phyloP scores from a whole-genome alignment of 768 basidiomycete species.

The Russula earlei region DNA sequence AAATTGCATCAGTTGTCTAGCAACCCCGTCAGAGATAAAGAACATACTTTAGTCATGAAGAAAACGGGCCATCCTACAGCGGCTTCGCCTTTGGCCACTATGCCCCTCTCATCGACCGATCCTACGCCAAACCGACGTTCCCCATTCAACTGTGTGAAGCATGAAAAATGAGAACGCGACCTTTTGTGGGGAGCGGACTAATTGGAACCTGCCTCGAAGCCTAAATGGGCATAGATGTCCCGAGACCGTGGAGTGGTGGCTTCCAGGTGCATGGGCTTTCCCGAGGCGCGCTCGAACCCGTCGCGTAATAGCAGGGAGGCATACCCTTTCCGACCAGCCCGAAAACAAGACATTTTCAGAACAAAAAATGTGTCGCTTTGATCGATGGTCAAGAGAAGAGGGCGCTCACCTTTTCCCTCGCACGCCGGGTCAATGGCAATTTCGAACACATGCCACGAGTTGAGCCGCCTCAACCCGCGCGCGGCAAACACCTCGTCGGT shows the following conservation, averaged over 20 bases:
- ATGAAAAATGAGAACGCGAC: too few species aligned
- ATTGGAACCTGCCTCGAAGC: conserved; percentile 18
- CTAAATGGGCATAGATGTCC: conserved; percentile 21
- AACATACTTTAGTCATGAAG: conserved; percentile 18
- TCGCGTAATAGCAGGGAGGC: conserved; percentile 18
- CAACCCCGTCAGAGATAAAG: not conserved
- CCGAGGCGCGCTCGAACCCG: conserved; percentile 16
- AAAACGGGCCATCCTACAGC: conserved; percentile 14
- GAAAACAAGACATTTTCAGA: too few species aligned
- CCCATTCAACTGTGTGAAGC: not conserved
- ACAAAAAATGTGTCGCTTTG: too few species aligned
- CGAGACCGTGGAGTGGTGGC: conserved; percentile 18
- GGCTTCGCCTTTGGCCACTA: conserved; percentile 1
- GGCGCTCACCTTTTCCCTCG: conserved; percentile 16
- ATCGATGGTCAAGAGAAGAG: too few species aligned
- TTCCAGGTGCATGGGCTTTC: conserved; percentile 19
- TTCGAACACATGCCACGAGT: conserved; percentile 19
- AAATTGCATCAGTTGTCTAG: not conserved
- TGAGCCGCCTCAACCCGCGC: conserved; percentile 6
- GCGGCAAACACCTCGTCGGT: conserved; percentile 9
- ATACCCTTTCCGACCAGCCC: conserved; percentile 8
- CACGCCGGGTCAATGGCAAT: conserved; percentile 17
- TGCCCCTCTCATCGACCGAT: conserved; percentile 9
- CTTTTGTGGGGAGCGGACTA: too few species aligned
- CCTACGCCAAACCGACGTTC: conserved; percentile 14